Evolutionary conservation across 176 grass and related monocot genomes (phyloP).

Genomic region (Avena atlantica): DNA sequence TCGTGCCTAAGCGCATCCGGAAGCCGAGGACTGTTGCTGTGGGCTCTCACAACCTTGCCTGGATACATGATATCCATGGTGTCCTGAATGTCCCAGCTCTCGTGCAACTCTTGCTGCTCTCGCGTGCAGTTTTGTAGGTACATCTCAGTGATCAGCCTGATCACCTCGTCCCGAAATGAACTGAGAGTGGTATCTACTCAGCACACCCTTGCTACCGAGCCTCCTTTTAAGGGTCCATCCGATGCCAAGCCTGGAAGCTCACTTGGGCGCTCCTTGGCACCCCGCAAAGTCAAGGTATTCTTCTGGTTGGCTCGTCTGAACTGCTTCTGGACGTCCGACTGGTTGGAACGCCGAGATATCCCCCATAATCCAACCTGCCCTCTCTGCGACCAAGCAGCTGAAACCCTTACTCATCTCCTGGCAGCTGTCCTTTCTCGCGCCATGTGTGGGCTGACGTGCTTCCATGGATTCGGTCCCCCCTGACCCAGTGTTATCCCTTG

Average conservation of each 20-base stretch:
- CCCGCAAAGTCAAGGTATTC: background rate
- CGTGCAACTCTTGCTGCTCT: background rate
- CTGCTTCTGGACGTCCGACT: background rate
- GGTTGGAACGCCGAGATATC: background rate
- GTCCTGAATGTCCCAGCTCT: background rate
- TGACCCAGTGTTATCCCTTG: background rate
- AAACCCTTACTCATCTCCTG: background rate
- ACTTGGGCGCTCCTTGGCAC: background rate
- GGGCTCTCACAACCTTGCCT: background rate
- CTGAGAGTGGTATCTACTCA: background rate
- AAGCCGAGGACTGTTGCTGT: background rate
- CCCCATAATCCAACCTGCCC: background rate
- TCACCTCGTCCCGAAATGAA: background rate
- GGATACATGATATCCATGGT: background rate
- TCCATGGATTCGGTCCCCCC: too few relatives aligned
- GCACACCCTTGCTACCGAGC: background rate
- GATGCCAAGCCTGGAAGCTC: background rate
- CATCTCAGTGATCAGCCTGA: background rate
- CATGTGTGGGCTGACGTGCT: background rate
- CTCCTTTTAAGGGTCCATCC: background rate
- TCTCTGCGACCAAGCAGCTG: background rate
- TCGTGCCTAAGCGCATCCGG: background rate
- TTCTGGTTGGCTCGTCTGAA: background rate
- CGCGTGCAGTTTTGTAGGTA: background rate
- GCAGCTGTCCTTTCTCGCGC: background rate